A percentile compares a stretch with the other conserved stretches of the same genome.
Conservation (phyloP, 176 grass and related monocot genomes). For the Zizania latifolia region DNA sequence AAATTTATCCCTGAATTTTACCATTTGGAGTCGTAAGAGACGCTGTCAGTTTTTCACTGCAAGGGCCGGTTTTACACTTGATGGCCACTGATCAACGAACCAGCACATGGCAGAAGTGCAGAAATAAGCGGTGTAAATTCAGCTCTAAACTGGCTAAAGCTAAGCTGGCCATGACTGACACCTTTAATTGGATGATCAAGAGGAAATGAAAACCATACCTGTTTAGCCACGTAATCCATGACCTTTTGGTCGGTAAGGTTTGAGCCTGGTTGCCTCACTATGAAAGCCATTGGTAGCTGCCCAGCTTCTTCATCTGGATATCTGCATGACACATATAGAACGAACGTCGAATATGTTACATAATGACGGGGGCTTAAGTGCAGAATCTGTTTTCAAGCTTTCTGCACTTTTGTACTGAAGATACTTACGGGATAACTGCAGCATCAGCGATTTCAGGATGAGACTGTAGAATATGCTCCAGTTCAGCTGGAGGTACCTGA, state of each 20-base stretch:
- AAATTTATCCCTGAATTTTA: background rate
- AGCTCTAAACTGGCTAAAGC: no score
- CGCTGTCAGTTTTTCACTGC: no score
- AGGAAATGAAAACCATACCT: slow-evolving; percentile 51
- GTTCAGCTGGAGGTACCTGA: slow-evolving; percentile 68
- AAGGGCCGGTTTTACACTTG: no score
- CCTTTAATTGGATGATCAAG: no score
- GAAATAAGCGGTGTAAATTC: no score
- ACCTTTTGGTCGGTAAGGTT: slow-evolving; percentile 43
- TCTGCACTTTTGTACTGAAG: background rate
- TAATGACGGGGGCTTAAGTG: background rate
- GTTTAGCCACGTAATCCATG: slow-evolving; percentile 68
- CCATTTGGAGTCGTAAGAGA: background rate
- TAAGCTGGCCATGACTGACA: no score
- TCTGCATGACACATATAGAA: slow-evolving; percentile 29
- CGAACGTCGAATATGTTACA: background rate
- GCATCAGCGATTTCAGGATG: slow-evolving; percentile 54
- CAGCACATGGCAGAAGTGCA: no score
- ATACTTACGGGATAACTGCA: slow-evolving; percentile 60
- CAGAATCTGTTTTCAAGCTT: background rate
- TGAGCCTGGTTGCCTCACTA: slow-evolving; percentile 54
- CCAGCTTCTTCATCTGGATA: slow-evolving; percentile 87
- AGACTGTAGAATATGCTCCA: slow-evolving; percentile 56
- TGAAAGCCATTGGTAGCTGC: slow-evolving; percentile 75
- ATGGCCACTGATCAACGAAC: no score